Evolutionary conservation across 108 stramenopile species (phyloP), one percentile per base, ranked within the genome.

Genomic region (Phaeodactylum tricornutum): DNA sequence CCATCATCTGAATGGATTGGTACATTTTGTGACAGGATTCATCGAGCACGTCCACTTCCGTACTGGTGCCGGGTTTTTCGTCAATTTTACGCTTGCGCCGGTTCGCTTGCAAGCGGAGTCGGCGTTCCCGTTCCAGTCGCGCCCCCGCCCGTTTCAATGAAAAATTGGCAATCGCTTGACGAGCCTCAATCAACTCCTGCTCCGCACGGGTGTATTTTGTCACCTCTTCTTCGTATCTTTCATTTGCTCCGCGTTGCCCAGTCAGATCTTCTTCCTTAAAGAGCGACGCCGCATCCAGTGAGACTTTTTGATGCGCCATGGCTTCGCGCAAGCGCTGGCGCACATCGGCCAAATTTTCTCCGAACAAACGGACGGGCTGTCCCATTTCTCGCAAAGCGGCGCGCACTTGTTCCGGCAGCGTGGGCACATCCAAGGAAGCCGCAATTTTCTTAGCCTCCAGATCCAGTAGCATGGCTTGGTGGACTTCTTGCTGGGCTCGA

Each of bases 201-300:
- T 68, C 51, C n/a, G 93, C 94, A 32, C 75, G 64, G 23, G 91
- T 84, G 56, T 97, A 98, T 25, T 93, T 87, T 0, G 81, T 90
- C 14, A 85, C 86, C 15, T 55, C 59, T 24, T 54, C 64, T 43
- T 61, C 66, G 14, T 21, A 47, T 41, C 23, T 35, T 34, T 16
- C 37, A 38, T 46, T 15, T 9, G 17, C 37, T 30, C 45, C 41
- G 15, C n/a, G n/a, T n/a, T n/a, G n/a, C n/a, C n/a, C n/a, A n/a
- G n/a, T n/a, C n/a, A n/a, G n/a, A 2, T 28, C 32, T 26, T 54
- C 43, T 43, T 38, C 42, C 9, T 47, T 21, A 14, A 52, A 15
- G 42, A 32, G 20, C 29, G 42, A 30, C 6, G 25, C 26, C 22
- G 28, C 12, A 15, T 20, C 43, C 6, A 14, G 29, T 0, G 35